Conservation (phyloP, 2,329 filamentous ascomycete species). For the Penicillium sp. region DNA sequence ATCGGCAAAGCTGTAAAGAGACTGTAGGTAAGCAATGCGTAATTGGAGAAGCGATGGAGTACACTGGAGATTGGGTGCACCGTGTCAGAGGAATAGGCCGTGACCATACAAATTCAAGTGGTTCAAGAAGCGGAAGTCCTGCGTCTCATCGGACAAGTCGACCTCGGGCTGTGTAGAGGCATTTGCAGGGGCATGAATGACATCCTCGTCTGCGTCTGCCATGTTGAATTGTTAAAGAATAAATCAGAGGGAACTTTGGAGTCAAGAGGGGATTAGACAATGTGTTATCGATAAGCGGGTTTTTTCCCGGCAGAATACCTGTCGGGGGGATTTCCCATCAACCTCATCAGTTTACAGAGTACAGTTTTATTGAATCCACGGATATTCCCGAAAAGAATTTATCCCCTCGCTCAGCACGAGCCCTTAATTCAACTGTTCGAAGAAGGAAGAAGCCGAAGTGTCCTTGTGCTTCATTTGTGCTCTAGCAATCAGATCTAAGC, state of each 20-base stretch:
- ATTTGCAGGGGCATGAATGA: slow-evolving; percentile 26
- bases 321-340: not conserved
- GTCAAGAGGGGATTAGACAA: slow-evolving; percentile 9
- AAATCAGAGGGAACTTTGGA: not conserved
- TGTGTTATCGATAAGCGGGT: slow-evolving; percentile 20
- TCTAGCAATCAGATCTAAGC: too few relatives aligned
- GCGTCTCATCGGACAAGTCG: slow-evolving; percentile 66
- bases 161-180: slow-evolving; percentile 43
- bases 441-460: too few relatives aligned
- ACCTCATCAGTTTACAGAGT: not conserved
- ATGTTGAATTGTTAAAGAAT: slow-evolving; percentile 20
- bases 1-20: slow-evolving; percentile 25
- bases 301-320: not conserved
- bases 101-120: slow-evolving; percentile 44
- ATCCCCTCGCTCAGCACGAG: not conserved
- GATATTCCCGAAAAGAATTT: not conserved
- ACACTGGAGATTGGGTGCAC: not conserved
- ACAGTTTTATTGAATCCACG: not conserved
- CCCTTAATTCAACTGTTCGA: too few relatives aligned
- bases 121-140: slow-evolving; percentile 72
- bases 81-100: not conserved
- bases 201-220: slow-evolving; percentile 41
- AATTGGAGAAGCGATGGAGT: not conserved
- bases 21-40: slow-evolving; percentile 28
- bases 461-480: too few relatives aligned